Evolutionary conservation across 805 yeast species (phyloP), one percentile per base, ranked within the genome.

Genomic region (Yamadazyma nakazawae): DNA sequence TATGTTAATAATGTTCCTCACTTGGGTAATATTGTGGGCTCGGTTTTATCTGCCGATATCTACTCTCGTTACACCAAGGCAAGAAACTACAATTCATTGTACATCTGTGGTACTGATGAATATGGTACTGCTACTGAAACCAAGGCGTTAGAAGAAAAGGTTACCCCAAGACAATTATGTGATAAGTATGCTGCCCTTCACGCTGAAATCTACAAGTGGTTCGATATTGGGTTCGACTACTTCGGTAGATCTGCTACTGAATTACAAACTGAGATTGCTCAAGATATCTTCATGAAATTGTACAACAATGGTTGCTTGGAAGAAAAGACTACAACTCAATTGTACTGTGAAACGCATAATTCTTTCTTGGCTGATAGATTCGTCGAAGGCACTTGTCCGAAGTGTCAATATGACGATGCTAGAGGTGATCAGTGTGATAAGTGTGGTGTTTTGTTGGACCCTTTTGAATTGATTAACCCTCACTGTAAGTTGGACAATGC

Each of bases 91-190:
- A 94, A 91, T 65, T 76, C 96, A 17, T 72, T 94, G 54, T 94
- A 74, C 61, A 70, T 94, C 47, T 90, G 99, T 69, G 99, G 99
- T 71, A 94, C 99, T 34, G 99, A 94, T 65, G 99, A 94, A 71
- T 94, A 94, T 64, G 99, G 99, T 64, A 94, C 99, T 48, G 99
- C 99, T 40, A 94, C 99, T 13, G 99, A 94, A 68, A 94, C 99
- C 25, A 94, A 92, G 70, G 99, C 99, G 10, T 71, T 94, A 42
- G 98, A 92, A 65, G 99, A 94, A 62, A 83, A 85, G 36, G 85
- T 88, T 50, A 79, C 96, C 2, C 99, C 99, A 42, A 74, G 80
- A 58, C 85, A 89, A 63, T 75, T 94, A 57, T 94, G 98, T 76
- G 89, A 85, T 67, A 94, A 92, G 67, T 94, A 88, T 68, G 85